Percentiles rank a stretch among this genome's conserved stretches.
These are phyloP conservation scores for Lachnellula hyalina DNA, from an alignment of 2,329 filamentous ascomycete species.

Conservation along the genomic window DNA sequence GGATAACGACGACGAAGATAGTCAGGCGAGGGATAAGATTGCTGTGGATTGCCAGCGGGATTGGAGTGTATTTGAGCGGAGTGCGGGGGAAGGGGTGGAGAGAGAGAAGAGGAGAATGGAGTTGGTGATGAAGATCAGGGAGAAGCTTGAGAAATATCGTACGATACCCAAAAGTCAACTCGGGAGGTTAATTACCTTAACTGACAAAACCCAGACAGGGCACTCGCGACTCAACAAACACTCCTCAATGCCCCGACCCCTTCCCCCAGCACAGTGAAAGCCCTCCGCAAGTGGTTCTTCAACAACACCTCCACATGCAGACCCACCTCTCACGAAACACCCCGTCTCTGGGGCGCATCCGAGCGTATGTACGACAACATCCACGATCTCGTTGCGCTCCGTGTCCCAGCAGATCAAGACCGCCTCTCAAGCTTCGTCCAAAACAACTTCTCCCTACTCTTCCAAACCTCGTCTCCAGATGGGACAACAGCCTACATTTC, in stretches of 20 bases:
- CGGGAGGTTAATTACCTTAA: no score
- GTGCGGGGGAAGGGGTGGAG: neutral
- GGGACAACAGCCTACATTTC: slow-evolving; percentile 11
- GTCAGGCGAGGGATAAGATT: neutral
- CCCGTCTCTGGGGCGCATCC: slow-evolving; percentile 23
- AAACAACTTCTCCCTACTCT: slow-evolving; percentile 21
- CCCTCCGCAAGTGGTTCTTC: slow-evolving; percentile 20
- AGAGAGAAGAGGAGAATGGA: slow-evolving; percentile 10
- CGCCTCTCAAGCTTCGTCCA: slow-evolving; percentile 27
- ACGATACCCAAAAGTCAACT: neutral
- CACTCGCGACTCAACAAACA: slow-evolving; percentile 13
- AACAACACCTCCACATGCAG: neutral
- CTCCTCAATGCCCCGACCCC: slow-evolving; percentile 12
- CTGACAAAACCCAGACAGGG: slow-evolving; percentile 6
- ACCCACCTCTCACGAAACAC: neutral
- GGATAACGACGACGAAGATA: slow-evolving; percentile 11
- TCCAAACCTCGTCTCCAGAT: slow-evolving; percentile 6
- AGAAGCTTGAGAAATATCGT: slow-evolving; percentile 18
- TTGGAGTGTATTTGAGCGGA: slow-evolving; percentile 9
- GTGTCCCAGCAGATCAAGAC: slow-evolving; percentile 22
- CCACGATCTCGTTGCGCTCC: slow-evolving; percentile 26
- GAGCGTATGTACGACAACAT: slow-evolving; percentile 11
- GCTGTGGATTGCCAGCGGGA: slow-evolving; percentile 10
- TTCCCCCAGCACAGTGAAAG: slow-evolving; percentile 14
- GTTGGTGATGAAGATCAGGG: slow-evolving; percentile 12